Base-by-base conservation (phyloP, 2,329 filamentous ascomycete species). In the Aureobasidium sp. region DNA sequence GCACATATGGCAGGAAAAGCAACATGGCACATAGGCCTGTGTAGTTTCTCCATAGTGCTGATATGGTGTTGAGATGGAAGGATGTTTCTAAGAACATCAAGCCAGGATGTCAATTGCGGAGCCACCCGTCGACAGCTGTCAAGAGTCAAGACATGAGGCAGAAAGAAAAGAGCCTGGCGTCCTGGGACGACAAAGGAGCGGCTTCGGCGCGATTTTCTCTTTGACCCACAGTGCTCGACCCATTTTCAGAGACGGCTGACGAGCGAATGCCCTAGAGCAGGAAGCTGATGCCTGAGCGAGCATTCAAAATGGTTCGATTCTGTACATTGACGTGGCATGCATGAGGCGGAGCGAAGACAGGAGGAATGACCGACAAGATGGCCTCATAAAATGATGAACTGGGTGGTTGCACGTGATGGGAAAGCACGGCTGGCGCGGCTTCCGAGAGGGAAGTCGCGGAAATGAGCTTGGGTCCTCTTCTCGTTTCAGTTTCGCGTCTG, bases 401-500 rank as follows among this genome's bases (percentile, higher is more conserved):
- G 44, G 3, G 27, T 17, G 25, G 14, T 11, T 31, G 25, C 37
- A 41, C 52, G 52, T 55, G 52, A 55, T 25, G 2, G n/a, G 22
- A 11, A 17, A 20, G 27, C 27, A 57, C 53, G 53, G 53, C 34
- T 17, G 41, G 39, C 41, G 34, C 17, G 51, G 53, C 17, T 29
- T 45, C 20, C 29, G 53, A 17, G 31, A 3, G 27, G 49, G 34
- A 25, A 37, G 25, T 22, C 20, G 29, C 29, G n/a, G 47, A 51
- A 51, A 51, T 51, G 47, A 51, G 47, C 47, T 14, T 51, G 47
- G 47, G 47, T 34, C n/a, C 22, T 15, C n/a, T 48, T 41, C 8
- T 42, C 52, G 37, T 55, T 55, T 55, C 52, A 55, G 25, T 55
- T 55, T 55, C 52, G 52, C 37, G 52, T 44, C 52, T 42, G 37